Percentiles rank a stretch among this genome's conserved stretches.
phyloP scores from a whole-genome alignment of 2,329 filamentous ascomycete species.

The Colletotrichum sidae region DNA sequence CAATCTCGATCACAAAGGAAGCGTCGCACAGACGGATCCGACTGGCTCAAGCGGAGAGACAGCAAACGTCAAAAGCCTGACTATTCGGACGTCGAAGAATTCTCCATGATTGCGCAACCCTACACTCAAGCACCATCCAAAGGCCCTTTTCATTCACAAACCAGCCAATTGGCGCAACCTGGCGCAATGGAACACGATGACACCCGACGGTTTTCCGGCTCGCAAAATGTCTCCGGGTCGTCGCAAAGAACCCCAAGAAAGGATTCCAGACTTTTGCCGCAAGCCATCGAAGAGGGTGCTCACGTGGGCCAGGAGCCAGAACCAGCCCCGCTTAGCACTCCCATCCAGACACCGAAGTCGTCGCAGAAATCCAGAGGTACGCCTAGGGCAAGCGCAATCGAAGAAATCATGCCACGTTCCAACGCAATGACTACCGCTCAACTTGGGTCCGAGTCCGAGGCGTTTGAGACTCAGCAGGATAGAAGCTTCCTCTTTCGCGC shows the following conservation, averaged over 20 bases:
- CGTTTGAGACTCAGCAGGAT: slow-evolving; percentile 46
- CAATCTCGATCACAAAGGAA: slow-evolving; percentile 40
- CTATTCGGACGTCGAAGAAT: slow-evolving; percentile 1
- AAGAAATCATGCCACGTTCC: background rate
- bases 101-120: slow-evolving; percentile 4
- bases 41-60: slow-evolving; percentile 47
- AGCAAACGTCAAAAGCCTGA: slow-evolving; percentile 43
- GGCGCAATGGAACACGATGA: no score
- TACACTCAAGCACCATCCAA: background rate
- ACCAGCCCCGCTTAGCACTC: slow-evolving; percentile 22
- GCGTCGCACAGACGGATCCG: slow-evolving; percentile 42
- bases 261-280: background rate
- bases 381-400: background rate
- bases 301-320: background rate
- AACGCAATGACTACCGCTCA: no score
- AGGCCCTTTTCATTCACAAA: background rate
- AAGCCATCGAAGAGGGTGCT: background rate
- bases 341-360: slow-evolving; percentile 31
- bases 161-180: background rate
- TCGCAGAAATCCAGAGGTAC: background rate
- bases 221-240: no score
- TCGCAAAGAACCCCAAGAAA: background rate
- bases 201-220: no score
- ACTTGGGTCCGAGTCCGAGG: background rate
- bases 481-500: slow-evolving; percentile 48